Evolutionary conservation across 345 rosid genomes (phyloP).

Genomic region (Jatropha curcas): DNA sequence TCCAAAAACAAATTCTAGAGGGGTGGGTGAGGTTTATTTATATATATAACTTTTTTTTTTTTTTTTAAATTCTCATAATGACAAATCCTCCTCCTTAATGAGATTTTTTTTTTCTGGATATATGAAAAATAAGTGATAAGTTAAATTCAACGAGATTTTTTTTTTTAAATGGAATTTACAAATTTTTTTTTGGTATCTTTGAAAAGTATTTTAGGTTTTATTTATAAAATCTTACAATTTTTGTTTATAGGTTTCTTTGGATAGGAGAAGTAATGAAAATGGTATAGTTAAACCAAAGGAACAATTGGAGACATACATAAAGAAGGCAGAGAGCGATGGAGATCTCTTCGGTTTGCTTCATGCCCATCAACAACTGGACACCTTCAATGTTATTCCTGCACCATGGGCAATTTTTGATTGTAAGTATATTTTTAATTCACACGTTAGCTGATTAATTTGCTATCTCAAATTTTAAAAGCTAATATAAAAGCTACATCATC

Average conservation of each 20-base stretch:
- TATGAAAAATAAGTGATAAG: not conserved
- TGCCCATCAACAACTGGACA: constrained; percentile 9
- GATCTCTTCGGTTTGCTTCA: constrained; percentile 28
- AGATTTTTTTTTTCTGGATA: no score
- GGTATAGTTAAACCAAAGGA: constrained; percentile 25
- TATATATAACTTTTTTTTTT: not conserved
- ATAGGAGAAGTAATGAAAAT: constrained; percentile 39
- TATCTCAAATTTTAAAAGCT: no score
- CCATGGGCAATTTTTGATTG: constrained; percentile 75
- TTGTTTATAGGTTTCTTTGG: constrained; percentile 48
- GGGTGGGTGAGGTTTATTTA: constrained; percentile 34
- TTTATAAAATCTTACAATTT: not conserved
- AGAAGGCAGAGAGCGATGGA: constrained; percentile 2
- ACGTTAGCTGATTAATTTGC: no score
- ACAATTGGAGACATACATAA: not conserved
- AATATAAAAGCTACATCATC: not conserved
- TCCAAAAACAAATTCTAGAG: constrained; percentile 43
- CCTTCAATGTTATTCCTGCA: constrained; percentile 30
- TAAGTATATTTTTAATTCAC: constrained; percentile 26
- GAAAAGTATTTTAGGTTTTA: not conserved
- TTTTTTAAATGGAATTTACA: no score
- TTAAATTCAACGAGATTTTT: not conserved
- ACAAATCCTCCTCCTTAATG: no score
- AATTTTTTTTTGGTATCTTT: no score
- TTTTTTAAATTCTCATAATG: not conserved